Base-by-base conservation (phyloP, 148 eudicot species). In the Arbutus unedo region DNA sequence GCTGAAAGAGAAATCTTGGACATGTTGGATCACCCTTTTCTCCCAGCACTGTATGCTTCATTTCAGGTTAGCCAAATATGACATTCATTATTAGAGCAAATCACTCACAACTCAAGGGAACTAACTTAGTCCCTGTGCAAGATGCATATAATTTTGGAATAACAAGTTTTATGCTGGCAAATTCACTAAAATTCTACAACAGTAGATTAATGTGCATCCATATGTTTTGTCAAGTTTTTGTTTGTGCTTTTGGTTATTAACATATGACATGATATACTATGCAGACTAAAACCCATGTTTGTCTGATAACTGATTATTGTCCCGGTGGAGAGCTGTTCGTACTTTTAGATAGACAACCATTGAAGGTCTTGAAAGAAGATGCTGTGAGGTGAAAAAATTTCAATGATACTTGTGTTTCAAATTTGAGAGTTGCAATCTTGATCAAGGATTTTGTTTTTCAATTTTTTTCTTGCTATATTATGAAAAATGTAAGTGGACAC, bases 31-130 rank as follows among this genome's bases (percentile, higher is more conserved):
- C 99, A 97, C 82, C 99, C 99, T 83, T 97, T 97, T 88, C 97
- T 97, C 85, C 99, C 99, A 51, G 99, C 97, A 82, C 76, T 97
- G 44, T 97, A 94, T 90, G 99, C 99, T 81, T 97, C 99, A 79
- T 94, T 97, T 93, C 99, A 97, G 99, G 98, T 93, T 62, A 87
- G 89, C 50, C 56, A 56, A 59, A 44, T 25, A 49, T 38, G 67
- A 23, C 41, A 79, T 19, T 79, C 41, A 79, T 9, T 79, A 23
- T 14, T 5, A 60, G 14, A 19, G 9, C 21, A n/a, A 60, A 14
- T 23, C 16, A 73, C 50, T 8, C 25, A 47, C 45, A 73, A 73
- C 53, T 73, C 14, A 6, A 73, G 14, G 50, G 76, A 73, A 71
- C 15, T 73, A 21, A 74, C 23, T 74, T 74, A 48, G 31, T 48